A percentile compares a stretch with the other conserved stretches of the same genome.
These are phyloP conservation scores for Phytopythium ostracodes DNA, from an alignment of 352 stramenopile genomes.

Conservation along the genomic window DNA sequence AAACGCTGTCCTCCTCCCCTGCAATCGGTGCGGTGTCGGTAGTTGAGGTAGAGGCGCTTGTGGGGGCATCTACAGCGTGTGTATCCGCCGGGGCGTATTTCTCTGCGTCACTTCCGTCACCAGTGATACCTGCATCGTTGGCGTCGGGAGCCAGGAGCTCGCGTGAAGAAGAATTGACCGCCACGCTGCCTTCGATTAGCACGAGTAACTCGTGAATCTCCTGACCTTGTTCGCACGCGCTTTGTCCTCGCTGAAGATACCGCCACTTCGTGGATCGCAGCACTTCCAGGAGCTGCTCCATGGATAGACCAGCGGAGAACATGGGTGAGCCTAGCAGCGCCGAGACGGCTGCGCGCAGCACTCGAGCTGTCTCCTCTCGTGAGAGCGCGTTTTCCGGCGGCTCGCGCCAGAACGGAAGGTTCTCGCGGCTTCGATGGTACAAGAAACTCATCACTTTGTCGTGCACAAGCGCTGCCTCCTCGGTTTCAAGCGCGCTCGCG, in stretches of 20 bases:
- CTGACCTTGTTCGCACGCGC: constrained; percentile 18
- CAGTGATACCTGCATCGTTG: background rate
- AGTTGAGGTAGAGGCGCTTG: no score
- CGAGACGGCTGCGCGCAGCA: constrained; percentile 32
- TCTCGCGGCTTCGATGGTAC: constrained; percentile 51
- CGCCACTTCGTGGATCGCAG: constrained; percentile 34
- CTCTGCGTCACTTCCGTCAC: background rate
- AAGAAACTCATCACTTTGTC: constrained; percentile 50
- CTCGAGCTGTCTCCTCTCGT: constrained; percentile 42
- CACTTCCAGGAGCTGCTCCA: constrained; percentile 58
- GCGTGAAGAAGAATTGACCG: background rate
- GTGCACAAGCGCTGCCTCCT: constrained; percentile 31
- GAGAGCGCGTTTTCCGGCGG: constrained; percentile 26
- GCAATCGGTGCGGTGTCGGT: no score
- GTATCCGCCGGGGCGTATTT: background rate
- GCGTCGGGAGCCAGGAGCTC: background rate
- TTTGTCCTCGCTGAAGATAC: constrained; percentile 13
- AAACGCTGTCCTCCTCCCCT: background rate
- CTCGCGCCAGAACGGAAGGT: constrained; percentile 58
- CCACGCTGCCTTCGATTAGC: constrained; percentile 36
- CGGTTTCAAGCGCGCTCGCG: constrained; percentile 10
- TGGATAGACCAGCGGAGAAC: constrained; percentile 24
- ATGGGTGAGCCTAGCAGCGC: constrained; percentile 25
- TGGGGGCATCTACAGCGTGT: no score
- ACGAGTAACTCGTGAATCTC: constrained; percentile 38